Conservation (phyloP, 2,329 filamentous ascomycete genomes). For the Arthrobotrys conoides region DNA sequence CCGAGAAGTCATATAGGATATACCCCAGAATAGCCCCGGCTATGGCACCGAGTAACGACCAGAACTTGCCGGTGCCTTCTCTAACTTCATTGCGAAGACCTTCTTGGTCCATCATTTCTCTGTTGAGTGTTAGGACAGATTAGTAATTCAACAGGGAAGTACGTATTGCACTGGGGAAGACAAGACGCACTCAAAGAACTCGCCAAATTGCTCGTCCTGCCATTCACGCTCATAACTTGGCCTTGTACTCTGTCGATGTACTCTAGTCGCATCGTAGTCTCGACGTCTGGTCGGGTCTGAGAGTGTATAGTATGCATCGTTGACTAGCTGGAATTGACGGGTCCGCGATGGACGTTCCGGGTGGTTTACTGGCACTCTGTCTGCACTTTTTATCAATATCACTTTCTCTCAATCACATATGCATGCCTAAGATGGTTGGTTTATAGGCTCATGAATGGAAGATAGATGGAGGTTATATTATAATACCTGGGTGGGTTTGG, state of each 20-base stretch:
- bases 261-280: constrained; percentile 82
- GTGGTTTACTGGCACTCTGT: constrained; percentile 86
- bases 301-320: constrained; percentile 92
- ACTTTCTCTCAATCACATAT: constrained; percentile 73
- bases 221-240: constrained; percentile 11
- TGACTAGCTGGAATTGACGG: constrained; percentile 89
- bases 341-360: constrained; percentile 86
- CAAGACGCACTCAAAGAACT: constrained; percentile 54
- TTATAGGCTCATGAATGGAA: too few species aligned
- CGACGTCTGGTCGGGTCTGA: constrained; percentile 82
- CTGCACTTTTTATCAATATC: constrained; percentile 88
- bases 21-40: constrained; percentile 93
- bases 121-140: constrained; percentile 1
- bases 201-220: constrained; percentile 56
- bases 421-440: background rate
- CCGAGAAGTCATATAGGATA: constrained; percentile 88
- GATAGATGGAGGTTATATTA: too few species aligned
- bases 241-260: constrained; percentile 19
- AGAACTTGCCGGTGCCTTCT: constrained; percentile 80
- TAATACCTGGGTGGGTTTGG: constrained; percentile 51
- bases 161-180: too few species aligned
- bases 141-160: too few species aligned
- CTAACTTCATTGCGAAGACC: constrained; percentile 57
- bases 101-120: constrained; percentile 59
- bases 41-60: constrained; percentile 85